A percentile compares a stretch with the other conserved stretches of the same genome.
Evolutionary conservation across 768 basidiomycete genomes (phyloP).

Genomic region (Dacryopinax primogenitus): DNA sequence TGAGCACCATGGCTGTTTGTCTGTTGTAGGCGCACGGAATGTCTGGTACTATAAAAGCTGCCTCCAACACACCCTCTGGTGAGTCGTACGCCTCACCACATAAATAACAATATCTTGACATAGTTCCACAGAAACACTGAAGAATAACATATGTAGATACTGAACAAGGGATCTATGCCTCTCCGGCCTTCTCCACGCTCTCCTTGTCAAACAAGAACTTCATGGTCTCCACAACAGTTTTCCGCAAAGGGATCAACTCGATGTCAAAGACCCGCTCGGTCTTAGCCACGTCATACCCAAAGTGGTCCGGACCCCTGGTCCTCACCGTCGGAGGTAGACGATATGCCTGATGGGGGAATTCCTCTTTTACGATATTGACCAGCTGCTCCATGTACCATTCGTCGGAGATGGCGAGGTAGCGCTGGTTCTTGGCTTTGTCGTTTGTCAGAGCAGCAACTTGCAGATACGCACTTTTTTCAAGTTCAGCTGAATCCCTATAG

Average conservation of each 20-base stretch:
- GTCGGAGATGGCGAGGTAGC: not conserved
- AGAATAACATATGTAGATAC: no score
- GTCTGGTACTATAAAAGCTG: no score
- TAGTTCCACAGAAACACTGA: no score
- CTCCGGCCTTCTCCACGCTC: not conserved
- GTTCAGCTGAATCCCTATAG: not conserved
- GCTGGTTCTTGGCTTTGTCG: slow-evolving; percentile 4
- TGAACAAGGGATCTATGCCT: not conserved
- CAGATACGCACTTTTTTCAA: not conserved
- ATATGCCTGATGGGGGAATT: not conserved
- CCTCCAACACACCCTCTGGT: no score
- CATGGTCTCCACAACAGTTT: not conserved
- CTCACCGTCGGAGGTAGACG: not conserved
- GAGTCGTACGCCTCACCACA: no score
- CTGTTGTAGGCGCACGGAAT: no score
- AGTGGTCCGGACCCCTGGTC: not conserved
- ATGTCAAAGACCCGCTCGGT: not conserved
- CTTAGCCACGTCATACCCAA: not conserved
- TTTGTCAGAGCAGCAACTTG: not conserved
- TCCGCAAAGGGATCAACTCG: not conserved
- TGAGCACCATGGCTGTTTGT: no score
- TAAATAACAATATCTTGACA: no score
- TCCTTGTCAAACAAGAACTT: not conserved
- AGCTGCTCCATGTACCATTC: not conserved
- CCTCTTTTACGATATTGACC: not conserved